Evolutionary conservation across 139 green algal genomes (phyloP).

Genomic region (Chlorella sp.): DNA sequence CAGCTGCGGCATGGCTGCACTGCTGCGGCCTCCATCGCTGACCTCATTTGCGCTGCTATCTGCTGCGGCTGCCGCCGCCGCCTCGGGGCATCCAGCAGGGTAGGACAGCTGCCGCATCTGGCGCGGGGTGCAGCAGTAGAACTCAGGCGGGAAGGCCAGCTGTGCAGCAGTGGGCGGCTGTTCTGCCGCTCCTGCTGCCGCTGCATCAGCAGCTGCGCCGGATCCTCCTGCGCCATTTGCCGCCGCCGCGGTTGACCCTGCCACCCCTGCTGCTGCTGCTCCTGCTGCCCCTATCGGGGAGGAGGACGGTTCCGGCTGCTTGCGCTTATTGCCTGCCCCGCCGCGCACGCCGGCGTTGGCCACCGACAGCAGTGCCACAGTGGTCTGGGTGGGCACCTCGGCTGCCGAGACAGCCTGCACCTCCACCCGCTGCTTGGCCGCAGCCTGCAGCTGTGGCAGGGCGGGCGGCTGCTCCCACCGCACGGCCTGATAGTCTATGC

Average conservation of each 20-base stretch:
- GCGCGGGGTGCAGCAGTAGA: background rate
- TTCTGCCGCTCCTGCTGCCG: background rate
- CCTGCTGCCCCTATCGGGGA: background rate
- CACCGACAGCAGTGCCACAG: slow-evolving; percentile 1
- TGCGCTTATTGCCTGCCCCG: background rate
- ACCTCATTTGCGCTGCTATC: background rate
- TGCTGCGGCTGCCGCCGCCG: background rate
- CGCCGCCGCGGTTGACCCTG: background rate
- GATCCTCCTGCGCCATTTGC: no score
- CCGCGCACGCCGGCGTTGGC: background rate
- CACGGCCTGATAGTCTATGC: slow-evolving; percentile 57
- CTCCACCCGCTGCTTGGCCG: slow-evolving; percentile 4
- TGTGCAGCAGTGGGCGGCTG: background rate
- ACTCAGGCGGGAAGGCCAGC: background rate
- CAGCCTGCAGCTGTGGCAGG: slow-evolving; percentile 32
- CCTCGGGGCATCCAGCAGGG: background rate
- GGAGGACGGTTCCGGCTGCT: background rate
- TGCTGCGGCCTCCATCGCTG: background rate
- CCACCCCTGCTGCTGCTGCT: no score
- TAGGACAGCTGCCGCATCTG: background rate
- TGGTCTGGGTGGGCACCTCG: slow-evolving; percentile 11
- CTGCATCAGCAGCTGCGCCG: no score
- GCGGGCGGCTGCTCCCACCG: slow-evolving; percentile 43
- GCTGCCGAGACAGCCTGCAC: background rate
- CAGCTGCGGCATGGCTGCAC: background rate